Evolutionary conservation across 805 yeast species (phyloP), one percentile per base, ranked within the genome.

Genomic region (Pichia deserticola): DNA sequence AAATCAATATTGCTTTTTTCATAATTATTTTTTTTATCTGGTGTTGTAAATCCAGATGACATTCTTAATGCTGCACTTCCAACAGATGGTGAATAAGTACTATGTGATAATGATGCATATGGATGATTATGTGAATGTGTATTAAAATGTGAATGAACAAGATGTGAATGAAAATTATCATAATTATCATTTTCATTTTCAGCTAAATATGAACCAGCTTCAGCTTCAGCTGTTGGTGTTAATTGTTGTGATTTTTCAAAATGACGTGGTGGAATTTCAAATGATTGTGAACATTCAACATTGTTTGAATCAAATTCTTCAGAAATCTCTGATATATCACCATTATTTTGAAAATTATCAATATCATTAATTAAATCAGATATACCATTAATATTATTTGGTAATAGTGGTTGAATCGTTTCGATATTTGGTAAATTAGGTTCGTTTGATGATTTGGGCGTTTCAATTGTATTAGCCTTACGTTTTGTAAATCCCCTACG

Each of bases 401-500:
- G 20, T n/a, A 33, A 4, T 6, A 9, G n/a, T 36, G 38, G 39
- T 7, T n/a, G 30, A 8, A 35, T 25, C 0, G 47, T 39, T 7
- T 3, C 27, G 7, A 40, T 12, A n/a, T 37, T 8, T 12, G 42
- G 35, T 8, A 36, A 5, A 3, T 7, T 12, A 13, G 47, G 46
- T 20, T 47, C 52, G 12, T 35, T 8, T n/a, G 50, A 43, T 15
- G 45, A 25, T 34, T 40, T 49, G 2, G 61, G 61, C 6, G 58
- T 52, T 2, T 51, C 53, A 28, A 60, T 45, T 3, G 58, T 43
- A 42, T 54, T 59, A 39, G 56, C 50, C 35, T 47, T 60, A 49
- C 60, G 53, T 37, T 54, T 61, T 0, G 57, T 54, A 33, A 61
- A 49, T 3, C 62, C 61, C 25, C 42, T 48, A 13, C 40, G 39